Evolutionary conservation across 2,329 filamentous ascomycete species (phyloP).

Genomic region (Fusarium azukiicola): DNA sequence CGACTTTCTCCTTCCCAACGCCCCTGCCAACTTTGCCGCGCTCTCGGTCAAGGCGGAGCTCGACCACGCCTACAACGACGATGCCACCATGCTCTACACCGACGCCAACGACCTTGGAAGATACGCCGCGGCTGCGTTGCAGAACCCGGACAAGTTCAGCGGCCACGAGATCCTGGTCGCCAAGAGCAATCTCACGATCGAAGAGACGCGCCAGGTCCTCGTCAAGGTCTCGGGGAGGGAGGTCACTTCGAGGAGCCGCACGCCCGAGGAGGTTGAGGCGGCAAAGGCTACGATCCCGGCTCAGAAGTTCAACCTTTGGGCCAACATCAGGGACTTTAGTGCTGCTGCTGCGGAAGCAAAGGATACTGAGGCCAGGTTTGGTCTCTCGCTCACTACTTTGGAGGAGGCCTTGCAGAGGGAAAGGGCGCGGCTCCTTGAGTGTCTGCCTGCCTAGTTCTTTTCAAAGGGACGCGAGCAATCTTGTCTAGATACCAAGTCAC

Average conservation of each 20-base stretch:
- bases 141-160: constrained; percentile 55
- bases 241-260: constrained; percentile 47
- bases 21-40: constrained; percentile 53
- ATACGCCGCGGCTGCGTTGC: constrained; percentile 59
- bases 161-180: constrained; percentile 58
- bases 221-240: constrained; percentile 56
- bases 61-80: constrained; percentile 49
- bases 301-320: constrained; percentile 37
- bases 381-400: constrained; percentile 37
- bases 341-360: neutral
- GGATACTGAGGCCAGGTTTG: constrained; percentile 23
- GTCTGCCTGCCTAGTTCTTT: neutral
- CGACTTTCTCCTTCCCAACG: constrained; percentile 53
- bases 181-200: constrained; percentile 54
- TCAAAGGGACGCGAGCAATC: neutral
- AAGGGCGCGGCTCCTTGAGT: constrained; percentile 30
- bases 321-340: constrained; percentile 32
- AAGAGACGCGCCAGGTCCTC: constrained; percentile 57
- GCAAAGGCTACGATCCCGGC: constrained; percentile 6
- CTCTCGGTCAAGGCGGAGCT: constrained; percentile 56
- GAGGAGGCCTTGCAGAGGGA: constrained; percentile 39
- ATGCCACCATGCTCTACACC: constrained; percentile 52
- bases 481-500: neutral
- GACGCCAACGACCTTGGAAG: constrained; percentile 58
- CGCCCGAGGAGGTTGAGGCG: constrained; percentile 27